Conservation (phyloP, 1,284 basidiomycete species). For the Naganishia albida region DNA sequence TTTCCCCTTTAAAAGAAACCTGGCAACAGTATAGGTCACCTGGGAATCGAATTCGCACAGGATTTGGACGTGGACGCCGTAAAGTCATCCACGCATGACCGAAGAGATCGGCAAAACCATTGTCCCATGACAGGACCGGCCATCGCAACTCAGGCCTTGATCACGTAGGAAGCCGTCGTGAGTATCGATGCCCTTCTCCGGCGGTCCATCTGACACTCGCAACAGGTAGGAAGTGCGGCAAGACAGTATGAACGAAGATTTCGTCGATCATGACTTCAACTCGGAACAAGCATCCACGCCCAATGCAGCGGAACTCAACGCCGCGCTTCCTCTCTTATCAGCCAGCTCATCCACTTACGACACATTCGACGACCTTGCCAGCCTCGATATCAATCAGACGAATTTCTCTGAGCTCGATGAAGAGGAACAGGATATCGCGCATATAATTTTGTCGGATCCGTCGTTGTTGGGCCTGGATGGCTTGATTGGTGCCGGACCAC, state of each 20-base stretch:
- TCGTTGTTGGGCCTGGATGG: conserved; percentile 21
- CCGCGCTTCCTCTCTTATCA: conserved; percentile 17
- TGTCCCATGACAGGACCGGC: too few relatives aligned
- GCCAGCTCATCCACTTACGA: conserved; percentile 16
- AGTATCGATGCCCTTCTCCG: too few relatives aligned
- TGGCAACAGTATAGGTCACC: too few relatives aligned
- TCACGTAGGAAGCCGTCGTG: too few relatives aligned
- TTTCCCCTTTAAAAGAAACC: too few relatives aligned
- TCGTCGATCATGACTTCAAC: conserved; percentile 3
- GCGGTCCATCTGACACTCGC: background rate
- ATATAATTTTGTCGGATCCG: conserved; percentile 25
- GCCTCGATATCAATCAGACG: conserved; percentile 27
- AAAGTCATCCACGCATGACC: too few relatives aligned
- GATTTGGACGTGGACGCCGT: too few relatives aligned
- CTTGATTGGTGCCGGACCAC: conserved; percentile 18
- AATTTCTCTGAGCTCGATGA: conserved; percentile 25
- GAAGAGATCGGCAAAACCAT: too few relatives aligned
- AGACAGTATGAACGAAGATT: conserved; percentile 23
- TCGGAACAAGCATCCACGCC: conserved; percentile 24
- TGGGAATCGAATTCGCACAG: too few relatives aligned
- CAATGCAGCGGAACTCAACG: conserved; percentile 22
- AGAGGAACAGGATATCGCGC: conserved; percentile 26
- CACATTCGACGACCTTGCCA: conserved; percentile 20
- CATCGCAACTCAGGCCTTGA: too few relatives aligned
- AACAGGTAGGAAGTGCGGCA: background rate